These are phyloP conservation scores for Diaporthe ilicicola DNA, from an alignment of 2,329 filamentous ascomycete genomes.

Conservation along the genomic window DNA sequence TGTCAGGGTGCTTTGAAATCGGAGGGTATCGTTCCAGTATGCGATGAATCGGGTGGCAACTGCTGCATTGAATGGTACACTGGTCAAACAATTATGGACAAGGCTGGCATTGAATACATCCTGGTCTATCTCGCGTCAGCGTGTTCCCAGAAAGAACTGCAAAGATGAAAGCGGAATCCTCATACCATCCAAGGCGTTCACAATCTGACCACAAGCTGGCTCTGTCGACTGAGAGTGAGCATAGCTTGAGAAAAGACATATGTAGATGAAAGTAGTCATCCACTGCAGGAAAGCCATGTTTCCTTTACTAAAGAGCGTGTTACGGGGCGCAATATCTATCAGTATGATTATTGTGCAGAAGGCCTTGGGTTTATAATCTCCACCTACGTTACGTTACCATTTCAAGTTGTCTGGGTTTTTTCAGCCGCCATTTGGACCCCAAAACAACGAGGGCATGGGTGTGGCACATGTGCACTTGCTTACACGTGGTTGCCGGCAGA, in stretches of 20 bases:
- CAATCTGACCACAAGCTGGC: neutral
- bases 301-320: neutral
- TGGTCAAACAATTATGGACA: neutral
- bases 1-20: neutral
- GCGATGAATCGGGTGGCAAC: neutral
- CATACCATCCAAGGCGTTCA: constrained; percentile 1
- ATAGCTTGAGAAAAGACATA: neutral
- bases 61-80: neutral
- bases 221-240: neutral
- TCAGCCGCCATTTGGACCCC: neutral
- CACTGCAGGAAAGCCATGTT: neutral
- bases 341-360: neutral
- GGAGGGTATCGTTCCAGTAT: neutral
- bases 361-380: neutral
- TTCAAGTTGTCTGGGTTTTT: neutral
- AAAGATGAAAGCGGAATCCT: no score
- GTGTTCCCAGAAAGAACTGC: no score
- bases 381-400: neutral
- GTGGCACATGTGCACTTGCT: neutral
- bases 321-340: neutral
- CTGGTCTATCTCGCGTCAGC: neutral
- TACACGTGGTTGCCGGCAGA: neutral
- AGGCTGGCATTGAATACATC: constrained; percentile 3
- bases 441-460: neutral
- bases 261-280: neutral